Conservation (phyloP, 2,329 filamentous ascomycete genomes). For the Dothistroma septosporum region DNA sequence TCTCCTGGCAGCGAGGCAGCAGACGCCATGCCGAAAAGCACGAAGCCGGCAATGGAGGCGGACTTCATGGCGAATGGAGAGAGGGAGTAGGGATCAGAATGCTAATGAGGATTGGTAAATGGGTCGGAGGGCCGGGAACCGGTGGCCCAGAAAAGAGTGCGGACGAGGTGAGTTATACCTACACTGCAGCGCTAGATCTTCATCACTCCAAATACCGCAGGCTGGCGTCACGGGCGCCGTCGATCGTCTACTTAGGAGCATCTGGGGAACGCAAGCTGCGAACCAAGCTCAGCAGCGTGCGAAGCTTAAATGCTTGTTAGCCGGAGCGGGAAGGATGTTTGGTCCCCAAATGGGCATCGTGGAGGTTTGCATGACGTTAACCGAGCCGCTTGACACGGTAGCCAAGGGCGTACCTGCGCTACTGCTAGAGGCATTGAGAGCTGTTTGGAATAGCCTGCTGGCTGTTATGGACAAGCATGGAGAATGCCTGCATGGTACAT, state of each 20-base stretch:
- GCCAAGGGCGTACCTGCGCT: not conserved
- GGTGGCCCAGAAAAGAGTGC: not conserved
- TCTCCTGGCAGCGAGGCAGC: constrained; percentile 4
- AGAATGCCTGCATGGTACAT: not conserved
- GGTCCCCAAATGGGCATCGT: not conserved
- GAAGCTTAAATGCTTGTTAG: not conserved
- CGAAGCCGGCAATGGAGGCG: not conserved
- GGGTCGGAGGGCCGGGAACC: not conserved
- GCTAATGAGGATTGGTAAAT: not conserved
- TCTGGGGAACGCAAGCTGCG: constrained; percentile 1
- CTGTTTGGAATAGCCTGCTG: constrained; percentile 4
- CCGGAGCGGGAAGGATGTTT: not conserved
- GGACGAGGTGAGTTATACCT: not conserved
- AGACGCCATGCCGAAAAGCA: constrained; percentile 6
- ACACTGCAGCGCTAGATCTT: not conserved
- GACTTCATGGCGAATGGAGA: constrained; percentile 13
- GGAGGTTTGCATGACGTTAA: not conserved
- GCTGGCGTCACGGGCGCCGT: not conserved
- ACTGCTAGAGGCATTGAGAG: not conserved
- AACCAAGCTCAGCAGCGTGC: not conserved
- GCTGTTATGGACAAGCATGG: not conserved
- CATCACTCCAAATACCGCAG: not conserved
- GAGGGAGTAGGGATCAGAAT: not conserved
- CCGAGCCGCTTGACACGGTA: not conserved
- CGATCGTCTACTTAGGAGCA: not conserved